Evolutionary conservation across 2,329 filamentous ascomycete genomes (phyloP).

Genomic region (Incumbomyces lentus): DNA sequence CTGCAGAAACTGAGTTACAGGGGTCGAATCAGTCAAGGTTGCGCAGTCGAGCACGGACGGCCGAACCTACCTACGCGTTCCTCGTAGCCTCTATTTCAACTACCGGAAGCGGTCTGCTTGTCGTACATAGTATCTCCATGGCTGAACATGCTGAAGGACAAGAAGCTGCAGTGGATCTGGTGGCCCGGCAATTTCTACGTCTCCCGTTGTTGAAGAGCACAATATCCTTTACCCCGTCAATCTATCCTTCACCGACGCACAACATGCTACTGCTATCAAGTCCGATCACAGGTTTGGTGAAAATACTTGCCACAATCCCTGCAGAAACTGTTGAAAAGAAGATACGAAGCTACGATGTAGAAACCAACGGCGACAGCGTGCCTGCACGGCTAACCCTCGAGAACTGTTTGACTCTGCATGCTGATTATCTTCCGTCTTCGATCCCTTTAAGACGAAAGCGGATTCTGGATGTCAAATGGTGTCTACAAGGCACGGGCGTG

Average conservation of each 20-base stretch:
- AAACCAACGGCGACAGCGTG: neutral
- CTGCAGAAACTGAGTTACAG: conserved; percentile 26
- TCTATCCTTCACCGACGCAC: conserved; percentile 43
- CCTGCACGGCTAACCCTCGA: neutral
- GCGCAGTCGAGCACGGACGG: conserved; percentile 22
- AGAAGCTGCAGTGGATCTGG: conserved; percentile 32
- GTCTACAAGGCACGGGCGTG: conserved; percentile 33
- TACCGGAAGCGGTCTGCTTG: conserved; percentile 34
- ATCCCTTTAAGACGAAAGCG: conserved; percentile 28
- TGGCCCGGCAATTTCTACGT: conserved; percentile 38
- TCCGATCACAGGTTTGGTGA: conserved; percentile 40
- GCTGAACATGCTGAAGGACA: conserved; percentile 5
- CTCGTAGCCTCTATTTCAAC: conserved; percentile 38
- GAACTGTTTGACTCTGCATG: conserved; percentile 30
- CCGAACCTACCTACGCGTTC: conserved; percentile 29
- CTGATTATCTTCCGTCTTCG: conserved; percentile 29
- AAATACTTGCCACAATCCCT: conserved; percentile 19
- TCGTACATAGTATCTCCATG: conserved; percentile 33
- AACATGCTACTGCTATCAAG: conserved; percentile 47
- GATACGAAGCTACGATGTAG: neutral
- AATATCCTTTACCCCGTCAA: conserved; percentile 44
- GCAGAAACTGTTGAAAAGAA: neutral
- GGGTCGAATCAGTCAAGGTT: conserved; percentile 24
- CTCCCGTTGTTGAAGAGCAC: conserved; percentile 36
- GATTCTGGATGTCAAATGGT: conserved; percentile 37